Conservation (phyloP, 2,329 filamentous ascomycete species). For the Mycosphaerella sp. region DNA sequence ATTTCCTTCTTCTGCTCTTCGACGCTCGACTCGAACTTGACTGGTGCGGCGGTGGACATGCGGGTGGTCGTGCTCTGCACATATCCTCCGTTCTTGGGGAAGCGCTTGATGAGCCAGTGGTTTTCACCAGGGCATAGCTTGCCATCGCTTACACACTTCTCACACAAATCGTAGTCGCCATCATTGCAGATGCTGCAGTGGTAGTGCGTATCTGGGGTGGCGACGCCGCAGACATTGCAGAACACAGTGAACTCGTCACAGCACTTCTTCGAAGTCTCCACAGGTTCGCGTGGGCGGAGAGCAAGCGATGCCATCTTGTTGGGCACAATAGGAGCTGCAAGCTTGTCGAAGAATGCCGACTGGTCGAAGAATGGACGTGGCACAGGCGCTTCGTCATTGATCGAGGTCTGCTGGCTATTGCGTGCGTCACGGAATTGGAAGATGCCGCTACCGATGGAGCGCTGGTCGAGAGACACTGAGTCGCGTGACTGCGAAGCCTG, state of each 20-base stretch:
- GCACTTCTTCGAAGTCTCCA: constrained; percentile 28
- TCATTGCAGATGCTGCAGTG: constrained; percentile 92
- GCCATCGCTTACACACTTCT: constrained; percentile 67
- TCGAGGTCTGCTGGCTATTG: constrained; percentile 28
- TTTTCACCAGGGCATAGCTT: constrained; percentile 68
- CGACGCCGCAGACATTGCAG: constrained; percentile 82
- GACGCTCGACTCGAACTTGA: constrained; percentile 25
- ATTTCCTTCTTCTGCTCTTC: constrained; percentile 37
- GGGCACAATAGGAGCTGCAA: constrained; percentile 13
- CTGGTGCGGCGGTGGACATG: constrained; percentile 43
- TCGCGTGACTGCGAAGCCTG: constrained; percentile 23
- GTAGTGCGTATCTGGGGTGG: constrained; percentile 77
- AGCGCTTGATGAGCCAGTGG: constrained; percentile 94
- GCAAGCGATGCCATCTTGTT: constrained; percentile 30
- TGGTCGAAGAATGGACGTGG: constrained; percentile 37
- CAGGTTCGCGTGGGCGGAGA: constrained; percentile 38
- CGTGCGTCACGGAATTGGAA: constrained; percentile 36
- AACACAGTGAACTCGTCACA: constrained; percentile 66
- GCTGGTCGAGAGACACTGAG: constrained; percentile 27
- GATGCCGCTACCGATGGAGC: constrained; percentile 34
- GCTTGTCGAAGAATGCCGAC: constrained; percentile 23
- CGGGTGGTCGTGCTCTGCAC: constrained; percentile 81
- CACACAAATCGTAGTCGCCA: constrained; percentile 92
- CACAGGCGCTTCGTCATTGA: constrained; percentile 33
- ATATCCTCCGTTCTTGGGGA: constrained; percentile 69